Evolutionary conservation across 164 flowering plant species (phyloP).

Genomic region (Kingdonia uniflora): DNA sequence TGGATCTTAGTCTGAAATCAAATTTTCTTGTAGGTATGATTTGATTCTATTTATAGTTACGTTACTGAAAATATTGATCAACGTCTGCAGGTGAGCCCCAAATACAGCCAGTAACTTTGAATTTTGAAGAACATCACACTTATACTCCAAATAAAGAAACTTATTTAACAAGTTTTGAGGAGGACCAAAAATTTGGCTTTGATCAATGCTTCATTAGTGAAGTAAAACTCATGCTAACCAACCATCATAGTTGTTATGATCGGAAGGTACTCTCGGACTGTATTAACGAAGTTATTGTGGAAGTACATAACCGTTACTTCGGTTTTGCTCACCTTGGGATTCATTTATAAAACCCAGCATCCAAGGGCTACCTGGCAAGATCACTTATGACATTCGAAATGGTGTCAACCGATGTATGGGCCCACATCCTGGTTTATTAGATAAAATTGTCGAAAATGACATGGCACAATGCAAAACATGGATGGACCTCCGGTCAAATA

Average conservation of each 20-base stretch:
- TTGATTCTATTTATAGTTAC: too few species aligned
- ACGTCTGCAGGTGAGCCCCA: slow-evolving; percentile 36
- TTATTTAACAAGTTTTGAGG: slow-evolving; percentile 17
- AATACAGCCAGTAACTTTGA: slow-evolving; percentile 46
- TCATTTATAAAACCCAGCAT: slow-evolving; percentile 34
- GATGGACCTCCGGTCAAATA: slow-evolving; percentile 51
- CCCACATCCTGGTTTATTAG: slow-evolving; percentile 44
- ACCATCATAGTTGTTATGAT: slow-evolving; percentile 34
- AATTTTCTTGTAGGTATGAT: too few species aligned
- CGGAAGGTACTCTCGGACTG: slow-evolving; percentile 66
- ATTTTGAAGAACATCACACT: slow-evolving; percentile 43
- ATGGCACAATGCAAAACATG: slow-evolving; percentile 43
- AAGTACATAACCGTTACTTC: too few species aligned
- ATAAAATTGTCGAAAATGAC: slow-evolving; percentile 58
- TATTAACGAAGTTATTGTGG: slow-evolving; percentile 60
- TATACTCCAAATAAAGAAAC: slow-evolving; percentile 14
- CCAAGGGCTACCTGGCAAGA: too few species aligned
- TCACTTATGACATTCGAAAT: slow-evolving; percentile 43
- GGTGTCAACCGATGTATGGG: too few species aligned
- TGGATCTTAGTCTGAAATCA: too few species aligned
- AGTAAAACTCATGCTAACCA: slow-evolving; percentile 36
- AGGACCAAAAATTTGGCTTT: slow-evolving; percentile 32
- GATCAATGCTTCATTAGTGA: slow-evolving; percentile 43
- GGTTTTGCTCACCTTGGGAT: slow-evolving; percentile 36
- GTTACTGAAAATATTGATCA: too few species aligned